These are phyloP conservation scores for Exophiala phaeomuriformis DNA, from an alignment of 2,329 filamentous ascomycete species.

Conservation along the genomic window DNA sequence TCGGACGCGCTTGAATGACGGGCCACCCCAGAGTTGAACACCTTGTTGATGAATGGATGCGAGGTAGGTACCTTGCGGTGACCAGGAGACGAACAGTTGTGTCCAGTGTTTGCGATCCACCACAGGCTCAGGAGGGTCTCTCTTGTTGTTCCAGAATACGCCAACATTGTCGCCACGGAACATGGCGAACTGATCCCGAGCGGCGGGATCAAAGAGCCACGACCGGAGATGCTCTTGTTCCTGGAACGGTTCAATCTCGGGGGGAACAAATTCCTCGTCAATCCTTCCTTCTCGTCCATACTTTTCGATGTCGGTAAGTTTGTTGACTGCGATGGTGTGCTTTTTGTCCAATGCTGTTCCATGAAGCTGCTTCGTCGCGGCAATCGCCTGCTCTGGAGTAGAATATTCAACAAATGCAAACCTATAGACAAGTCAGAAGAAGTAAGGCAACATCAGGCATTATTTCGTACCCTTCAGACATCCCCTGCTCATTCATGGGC, in stretches of 20 bases:
- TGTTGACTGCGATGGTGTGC: slow-evolving; percentile 93
- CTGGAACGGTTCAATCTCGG: slow-evolving; percentile 73
- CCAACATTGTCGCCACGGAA: slow-evolving; percentile 86
- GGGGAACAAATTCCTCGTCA: slow-evolving; percentile 80
- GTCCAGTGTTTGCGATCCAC: slow-evolving; percentile 96
- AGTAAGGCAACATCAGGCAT: background rate
- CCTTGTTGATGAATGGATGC: slow-evolving; percentile 93
- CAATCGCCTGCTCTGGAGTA: slow-evolving; percentile 78
- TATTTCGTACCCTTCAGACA: slow-evolving; percentile 67
- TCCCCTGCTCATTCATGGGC: slow-evolving; percentile 81
- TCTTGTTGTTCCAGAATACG: slow-evolving; percentile 98
- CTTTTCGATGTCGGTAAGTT: slow-evolving; percentile 94
- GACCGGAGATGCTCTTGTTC: slow-evolving; percentile 93
- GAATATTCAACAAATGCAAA: slow-evolving; percentile 98
- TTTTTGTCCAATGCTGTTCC: slow-evolving; percentile 87
- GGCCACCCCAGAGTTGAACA: slow-evolving; percentile 93
- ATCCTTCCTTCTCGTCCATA: slow-evolving; percentile 90
- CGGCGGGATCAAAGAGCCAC: slow-evolving; percentile 82
- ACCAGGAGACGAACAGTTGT: slow-evolving; percentile 97
- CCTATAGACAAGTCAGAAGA: slow-evolving; percentile 40
- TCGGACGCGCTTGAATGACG: slow-evolving; percentile 80
- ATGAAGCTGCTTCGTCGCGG: slow-evolving; percentile 83
- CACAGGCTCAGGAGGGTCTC: slow-evolving; percentile 75
- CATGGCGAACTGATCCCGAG: slow-evolving; percentile 92
- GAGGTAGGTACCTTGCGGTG: slow-evolving; percentile 84